A percentile compares a stretch with the other conserved stretches of the same genome.
Evolutionary conservation across 768 basidiomycete genomes (phyloP).

Genomic region (Kwoniella bestiolae): DNA sequence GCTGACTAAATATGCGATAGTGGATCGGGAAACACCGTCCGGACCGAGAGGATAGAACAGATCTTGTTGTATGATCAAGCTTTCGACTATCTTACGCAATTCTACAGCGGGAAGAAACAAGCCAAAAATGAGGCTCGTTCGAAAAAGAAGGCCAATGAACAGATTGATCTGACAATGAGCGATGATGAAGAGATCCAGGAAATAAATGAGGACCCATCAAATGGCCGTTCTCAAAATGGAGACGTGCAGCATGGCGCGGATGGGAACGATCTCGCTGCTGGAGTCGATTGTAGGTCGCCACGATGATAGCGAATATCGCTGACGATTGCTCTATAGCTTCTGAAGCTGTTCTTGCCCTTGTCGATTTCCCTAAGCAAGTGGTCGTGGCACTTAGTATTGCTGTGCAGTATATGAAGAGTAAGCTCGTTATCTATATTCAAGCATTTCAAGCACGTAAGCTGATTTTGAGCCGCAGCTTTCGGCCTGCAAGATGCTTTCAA

Average conservation of each 20-base stretch:
- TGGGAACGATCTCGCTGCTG: conserved; percentile 33
- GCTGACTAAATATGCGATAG: conserved; percentile 20
- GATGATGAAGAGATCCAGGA: conserved; percentile 19
- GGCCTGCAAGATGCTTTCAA: conserved; percentile 76
- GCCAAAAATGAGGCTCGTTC: conserved; percentile 6
- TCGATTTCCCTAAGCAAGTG: conserved; percentile 53
- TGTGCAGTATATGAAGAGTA: conserved; percentile 54
- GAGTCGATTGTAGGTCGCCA: conserved; percentile 32
- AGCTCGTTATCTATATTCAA: too few species aligned
- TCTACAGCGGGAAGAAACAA: conserved; percentile 28
- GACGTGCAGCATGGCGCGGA: neutral
- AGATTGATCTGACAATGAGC: conserved; percentile 22
- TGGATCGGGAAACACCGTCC: conserved; percentile 53
- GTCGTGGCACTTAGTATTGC: conserved; percentile 47
- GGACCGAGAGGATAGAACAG: conserved; percentile 68
- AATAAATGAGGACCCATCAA: conserved; percentile 1
- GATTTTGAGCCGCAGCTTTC: conserved; percentile 60
- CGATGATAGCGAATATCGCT: neutral
- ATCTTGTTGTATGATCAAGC: conserved; percentile 69
- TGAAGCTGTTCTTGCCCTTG: conserved; percentile 42
- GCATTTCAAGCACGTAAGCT: conserved; percentile 59
- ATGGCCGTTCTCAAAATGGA: neutral
- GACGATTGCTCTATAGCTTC: conserved; percentile 30
- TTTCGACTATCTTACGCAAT: conserved; percentile 61
- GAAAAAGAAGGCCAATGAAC: conserved; percentile 2